Base-by-base conservation (phyloP, 768 basidiomycete genomes). In the Roridomyces roridus region DNA sequence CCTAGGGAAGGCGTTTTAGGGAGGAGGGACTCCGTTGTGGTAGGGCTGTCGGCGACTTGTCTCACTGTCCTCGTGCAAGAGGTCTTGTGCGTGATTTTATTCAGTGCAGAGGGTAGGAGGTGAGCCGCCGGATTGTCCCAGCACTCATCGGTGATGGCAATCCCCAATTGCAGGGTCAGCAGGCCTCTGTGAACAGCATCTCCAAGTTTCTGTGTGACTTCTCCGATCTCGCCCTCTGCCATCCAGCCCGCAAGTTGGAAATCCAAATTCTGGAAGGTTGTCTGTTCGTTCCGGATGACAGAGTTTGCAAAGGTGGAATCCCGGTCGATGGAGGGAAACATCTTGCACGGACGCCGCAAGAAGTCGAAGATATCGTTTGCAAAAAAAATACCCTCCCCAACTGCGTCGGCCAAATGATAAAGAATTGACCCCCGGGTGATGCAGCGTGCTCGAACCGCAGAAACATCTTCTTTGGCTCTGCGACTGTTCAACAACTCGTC, bases 371-470 rank as follows among this genome's bases (percentile, higher is more conserved):
- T 47, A 2, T 20, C 15, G 10, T 3, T 17, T 4, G 37, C 17
- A 1, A 36, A 45, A 42, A 55, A 55, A 0, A 55, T 9, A 4
- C 54, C 54, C 25, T 55, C 54, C 8, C 54, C 46, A 15, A 55
- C 39, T 5, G 10, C 25, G 9, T 55, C 54, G 11, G 40, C 36
- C 8, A 55, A 12, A 25, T 39, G 24, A 23, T 55, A 46, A 11
- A 55, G 11, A 21, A 55, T 37, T 2, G 40, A 45, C 3, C 54
- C 54, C 2, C 54, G 43, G 0, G 45, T 42, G 4, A 55, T 55
- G 9, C 45, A 54, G 1, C 44, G 52, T 17, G 45, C 26, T 8
- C 46, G 46, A 15, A 34, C 20, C 14, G 6, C 14, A 7, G 29
- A 31, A 31, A 31, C 29, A 31, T 14, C 7, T 14, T 31, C 29